A percentile compares a stretch with the other conserved stretches of the same genome.
These are phyloP conservation scores for Scheffersomyces titani DNA, from an alignment of 1,139 yeast genomes.

Conservation along the genomic window DNA sequence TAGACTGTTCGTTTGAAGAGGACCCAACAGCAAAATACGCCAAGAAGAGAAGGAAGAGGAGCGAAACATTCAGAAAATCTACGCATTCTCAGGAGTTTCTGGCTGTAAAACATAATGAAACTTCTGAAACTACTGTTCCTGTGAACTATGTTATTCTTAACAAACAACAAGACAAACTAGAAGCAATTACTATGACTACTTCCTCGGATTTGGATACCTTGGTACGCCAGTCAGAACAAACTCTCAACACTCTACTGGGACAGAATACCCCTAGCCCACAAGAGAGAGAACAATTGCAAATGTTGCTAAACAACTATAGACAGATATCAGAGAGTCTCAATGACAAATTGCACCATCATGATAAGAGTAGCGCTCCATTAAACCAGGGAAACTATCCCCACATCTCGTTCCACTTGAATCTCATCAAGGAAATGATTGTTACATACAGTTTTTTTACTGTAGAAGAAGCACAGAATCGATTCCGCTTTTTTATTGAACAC, in stretches of 20 bases:
- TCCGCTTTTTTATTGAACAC: conserved; percentile 33
- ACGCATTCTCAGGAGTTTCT: too few relatives aligned
- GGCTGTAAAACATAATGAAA: too few relatives aligned
- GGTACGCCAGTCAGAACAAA: conserved; percentile 22
- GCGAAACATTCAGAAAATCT: neutral
- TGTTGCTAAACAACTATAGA: conserved; percentile 13
- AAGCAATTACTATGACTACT: neutral
- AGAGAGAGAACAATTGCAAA: conserved; percentile 13
- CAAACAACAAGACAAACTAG: too few relatives aligned
- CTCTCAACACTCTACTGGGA: conserved; percentile 11
- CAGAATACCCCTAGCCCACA: conserved; percentile 14
- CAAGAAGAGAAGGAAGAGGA: conserved; percentile 18
- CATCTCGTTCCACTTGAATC: conserved; percentile 40
- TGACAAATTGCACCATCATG: conserved; percentile 8
- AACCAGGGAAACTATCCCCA: conserved; percentile 28
- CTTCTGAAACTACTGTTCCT: too few relatives aligned
- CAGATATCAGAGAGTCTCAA: neutral
- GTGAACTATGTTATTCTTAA: too few relatives aligned
- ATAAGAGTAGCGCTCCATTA: conserved; percentile 1
- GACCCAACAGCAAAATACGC: conserved; percentile 47
- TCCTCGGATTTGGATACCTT: conserved; percentile 16
- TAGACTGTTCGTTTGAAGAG: conserved; percentile 47
- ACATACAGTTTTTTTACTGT: conserved; percentile 19
- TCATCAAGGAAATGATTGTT: conserved; percentile 41
- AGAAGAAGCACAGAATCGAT: conserved; percentile 33